phyloP scores from a whole-genome alignment of 1,139 yeast species.

The Hanseniaspora gamundiae region DNA sequence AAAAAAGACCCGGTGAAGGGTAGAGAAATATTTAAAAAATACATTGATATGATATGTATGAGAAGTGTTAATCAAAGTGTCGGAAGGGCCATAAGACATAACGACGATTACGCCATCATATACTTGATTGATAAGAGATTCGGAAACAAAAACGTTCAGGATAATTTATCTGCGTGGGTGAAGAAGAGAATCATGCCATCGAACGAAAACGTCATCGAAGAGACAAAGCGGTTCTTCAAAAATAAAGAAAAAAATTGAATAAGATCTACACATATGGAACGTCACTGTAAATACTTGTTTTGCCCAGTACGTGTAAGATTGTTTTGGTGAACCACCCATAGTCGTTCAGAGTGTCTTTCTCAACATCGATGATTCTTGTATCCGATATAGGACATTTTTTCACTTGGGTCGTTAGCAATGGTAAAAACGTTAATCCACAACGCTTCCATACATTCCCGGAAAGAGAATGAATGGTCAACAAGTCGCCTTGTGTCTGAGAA shows the following conservation, averaged over 20 bases:
- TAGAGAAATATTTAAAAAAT: constrained; percentile 27
- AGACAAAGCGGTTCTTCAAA: constrained; percentile 15
- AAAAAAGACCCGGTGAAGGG: constrained; percentile 23
- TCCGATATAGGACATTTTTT: constrained; percentile 27
- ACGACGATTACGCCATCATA: constrained; percentile 67
- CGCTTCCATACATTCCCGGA: constrained; percentile 26
- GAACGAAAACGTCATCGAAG: constrained; percentile 11
- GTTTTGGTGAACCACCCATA: constrained; percentile 26
- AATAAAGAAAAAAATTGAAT: neutral
- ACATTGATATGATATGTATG: constrained; percentile 82
- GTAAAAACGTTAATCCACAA: constrained; percentile 27
- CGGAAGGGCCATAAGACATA: constrained; percentile 85
- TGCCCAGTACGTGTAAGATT: constrained; percentile 16
- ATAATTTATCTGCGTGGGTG: constrained; percentile 74
- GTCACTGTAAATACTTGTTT: constrained; percentile 20
- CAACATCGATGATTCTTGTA: constrained; percentile 24
- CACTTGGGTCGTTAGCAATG: constrained; percentile 25
- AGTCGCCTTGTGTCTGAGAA: constrained; percentile 8
- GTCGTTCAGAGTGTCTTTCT: constrained; percentile 14
- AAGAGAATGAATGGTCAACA: constrained; percentile 15
- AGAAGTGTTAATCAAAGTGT: constrained; percentile 86
- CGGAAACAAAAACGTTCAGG: constrained; percentile 33
- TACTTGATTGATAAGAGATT: constrained; percentile 62
- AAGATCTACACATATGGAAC: constrained; percentile 2
- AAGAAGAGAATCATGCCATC: constrained; percentile 29